phyloP scores from a whole-genome alignment of 2,329 filamentous ascomycete genomes.

The Fusarium sp. region DNA sequence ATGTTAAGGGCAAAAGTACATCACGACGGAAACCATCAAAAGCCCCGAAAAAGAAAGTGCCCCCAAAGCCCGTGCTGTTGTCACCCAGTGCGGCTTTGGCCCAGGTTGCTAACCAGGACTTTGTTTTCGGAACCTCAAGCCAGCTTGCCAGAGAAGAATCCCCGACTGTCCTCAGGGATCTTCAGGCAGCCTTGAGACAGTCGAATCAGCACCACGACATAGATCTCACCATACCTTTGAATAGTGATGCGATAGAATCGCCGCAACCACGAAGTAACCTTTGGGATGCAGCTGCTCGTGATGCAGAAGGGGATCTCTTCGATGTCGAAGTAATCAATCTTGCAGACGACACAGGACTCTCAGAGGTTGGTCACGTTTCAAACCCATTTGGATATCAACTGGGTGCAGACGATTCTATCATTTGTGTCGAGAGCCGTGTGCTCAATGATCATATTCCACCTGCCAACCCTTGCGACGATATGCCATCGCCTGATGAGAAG shows the following conservation, averaged over 20 bases:
- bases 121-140: conserved; percentile 87
- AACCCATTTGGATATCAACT: conserved; percentile 53
- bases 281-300: conserved; percentile 77
- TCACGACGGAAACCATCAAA: conserved; percentile 46
- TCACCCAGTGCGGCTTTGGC: conserved; percentile 75
- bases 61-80: conserved; percentile 63
- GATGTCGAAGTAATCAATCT: conserved; percentile 71
- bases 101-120: conserved; percentile 74
- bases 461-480: conserved; percentile 38
- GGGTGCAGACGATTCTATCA: background rate
- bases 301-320: conserved; percentile 70
- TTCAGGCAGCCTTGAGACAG: conserved; percentile 68
- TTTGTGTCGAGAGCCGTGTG: background rate
- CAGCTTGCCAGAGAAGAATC: conserved; percentile 80
- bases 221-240: conserved; percentile 51
- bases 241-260: conserved; percentile 51
- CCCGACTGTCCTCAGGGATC: conserved; percentile 68
- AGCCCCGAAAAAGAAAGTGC: conserved; percentile 52
- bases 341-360: conserved; percentile 50
- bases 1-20: conserved; percentile 47
- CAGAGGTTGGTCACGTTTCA: conserved; percentile 35
- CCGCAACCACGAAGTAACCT: conserved; percentile 55
- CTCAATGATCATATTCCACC: conserved; percentile 30
- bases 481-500: conserved; percentile 20
- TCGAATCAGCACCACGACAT: conserved; percentile 60